phyloP scores from a whole-genome alignment of 257 asterid genomes.

The Euphrasia confusa region DNA sequence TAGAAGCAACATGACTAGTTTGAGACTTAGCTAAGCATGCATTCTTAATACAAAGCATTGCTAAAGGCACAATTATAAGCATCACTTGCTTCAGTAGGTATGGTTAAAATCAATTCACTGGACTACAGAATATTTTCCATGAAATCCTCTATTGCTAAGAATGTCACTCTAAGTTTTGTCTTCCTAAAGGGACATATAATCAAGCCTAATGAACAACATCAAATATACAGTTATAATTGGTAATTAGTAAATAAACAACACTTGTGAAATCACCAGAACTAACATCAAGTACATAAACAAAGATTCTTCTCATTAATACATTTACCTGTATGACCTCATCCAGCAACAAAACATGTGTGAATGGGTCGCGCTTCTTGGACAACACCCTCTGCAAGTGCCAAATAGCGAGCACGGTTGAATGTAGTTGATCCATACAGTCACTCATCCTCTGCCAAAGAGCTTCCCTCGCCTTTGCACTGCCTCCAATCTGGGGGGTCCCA shows the following conservation, averaged over 20 bases:
- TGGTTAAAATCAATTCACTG: too few species aligned
- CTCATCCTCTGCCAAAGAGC: slow-evolving; percentile 96
- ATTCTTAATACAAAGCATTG: too few species aligned
- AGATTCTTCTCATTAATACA: neutral
- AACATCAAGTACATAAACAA: neutral
- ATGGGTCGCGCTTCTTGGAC: slow-evolving; percentile 96
- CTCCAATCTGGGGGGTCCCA: slow-evolving; percentile 92
- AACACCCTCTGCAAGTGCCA: slow-evolving; percentile 99
- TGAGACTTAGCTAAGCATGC: too few species aligned
- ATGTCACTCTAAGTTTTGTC: neutral
- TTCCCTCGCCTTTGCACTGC: slow-evolving; percentile 79
- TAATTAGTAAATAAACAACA: neutral
- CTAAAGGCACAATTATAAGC: too few species aligned
- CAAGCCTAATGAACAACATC: neutral
- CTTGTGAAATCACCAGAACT: neutral
- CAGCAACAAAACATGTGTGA: slow-evolving; percentile 84
- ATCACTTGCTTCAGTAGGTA: too few species aligned
- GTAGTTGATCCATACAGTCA: slow-evolving; percentile 83
- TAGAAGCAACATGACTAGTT: too few species aligned
- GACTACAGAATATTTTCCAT: neutral
- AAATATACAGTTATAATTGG: neutral
- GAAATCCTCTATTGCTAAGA: neutral
- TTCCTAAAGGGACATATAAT: neutral
- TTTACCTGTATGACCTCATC: slow-evolving; percentile 90
- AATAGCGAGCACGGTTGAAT: slow-evolving; percentile 70